Evolutionary conservation across 129 eudicot species (phyloP), one percentile per base, ranked within the genome.

Genomic region (Logfia minima): DNA sequence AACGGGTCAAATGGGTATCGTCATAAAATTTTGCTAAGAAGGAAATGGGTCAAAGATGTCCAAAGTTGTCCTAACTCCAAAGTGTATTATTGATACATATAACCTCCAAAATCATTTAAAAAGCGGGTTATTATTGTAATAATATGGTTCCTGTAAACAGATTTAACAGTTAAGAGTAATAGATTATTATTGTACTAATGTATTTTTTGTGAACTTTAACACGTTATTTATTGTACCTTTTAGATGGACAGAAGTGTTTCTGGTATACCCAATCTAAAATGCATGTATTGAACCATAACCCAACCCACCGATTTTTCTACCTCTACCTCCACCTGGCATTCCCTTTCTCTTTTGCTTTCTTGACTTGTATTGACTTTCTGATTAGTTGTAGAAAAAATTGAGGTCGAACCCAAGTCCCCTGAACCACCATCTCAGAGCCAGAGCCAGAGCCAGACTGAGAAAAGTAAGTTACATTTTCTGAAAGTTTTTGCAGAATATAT

Each of bases 341-440:
- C 66, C 66, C 23, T 56, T 45, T 41, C 66, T 39, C 14, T 24
- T 18, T 73, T 31, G n/a, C 22, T 52, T 51, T 45, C 53, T 66
- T 75, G 11, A 65, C 55, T 79, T 45, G 45, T 59, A 21, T 70
- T 43, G 23, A 34, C 32, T 67, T 83, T 68, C 22, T 77, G 72
- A 70, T 68, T 2, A 81, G 83, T 56, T 73, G 81, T 88, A 89
- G 99, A 95, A 73, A 92, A 85, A 77, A 74, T 89, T 11, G 87
- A 86, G 55, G 88, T 89, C 51, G 95, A 90, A 71, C 92, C 92
- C 23, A 75, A 53, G 31, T 84, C 79, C 61, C 80, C 84, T 76
- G 68, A 77, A 70, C 71, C 89, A 35, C 51, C 88, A 71, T 74
- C 83, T 23, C 77, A 55, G 39, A 43, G 59, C 64, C 80, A 75